Evolutionary conservation across 2,329 filamentous ascomycete genomes (phyloP).

Genomic region (Alternaria novae-zelandiae): DNA sequence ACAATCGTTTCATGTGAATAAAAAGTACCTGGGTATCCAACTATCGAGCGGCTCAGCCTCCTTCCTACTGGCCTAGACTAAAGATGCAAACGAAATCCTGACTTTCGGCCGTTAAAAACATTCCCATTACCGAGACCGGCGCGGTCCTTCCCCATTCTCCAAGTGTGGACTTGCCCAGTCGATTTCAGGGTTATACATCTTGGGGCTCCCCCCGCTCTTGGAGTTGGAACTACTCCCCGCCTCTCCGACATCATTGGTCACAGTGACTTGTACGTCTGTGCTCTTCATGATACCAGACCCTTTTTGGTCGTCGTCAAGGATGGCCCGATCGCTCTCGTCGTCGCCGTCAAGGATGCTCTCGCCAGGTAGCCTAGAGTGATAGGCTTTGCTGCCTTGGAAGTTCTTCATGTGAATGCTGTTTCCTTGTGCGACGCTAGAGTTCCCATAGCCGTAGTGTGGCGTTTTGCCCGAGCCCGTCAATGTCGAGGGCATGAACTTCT

Average conservation of each 20-base stretch:
- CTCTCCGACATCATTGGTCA: slow-evolving; percentile 13
- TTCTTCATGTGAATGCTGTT: slow-evolving; percentile 20
- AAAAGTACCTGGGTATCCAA: slow-evolving; percentile 1
- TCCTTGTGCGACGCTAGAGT: neutral
- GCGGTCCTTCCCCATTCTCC: neutral
- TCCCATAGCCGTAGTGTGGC: slow-evolving; percentile 19
- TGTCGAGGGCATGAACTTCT: slow-evolving; percentile 22
- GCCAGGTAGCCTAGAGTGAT: slow-evolving; percentile 24
- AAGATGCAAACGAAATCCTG: neutral
- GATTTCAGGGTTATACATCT: slow-evolving; percentile 8
- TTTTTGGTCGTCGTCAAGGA: slow-evolving; percentile 29
- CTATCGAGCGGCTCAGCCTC: neutral
- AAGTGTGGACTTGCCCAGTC: slow-evolving; percentile 16
- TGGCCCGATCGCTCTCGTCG: slow-evolving; percentile 35
- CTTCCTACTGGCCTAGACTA: neutral
- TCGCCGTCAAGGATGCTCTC: slow-evolving; percentile 33
- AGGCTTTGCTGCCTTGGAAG: slow-evolving; percentile 26
- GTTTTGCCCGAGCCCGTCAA: slow-evolving; percentile 12
- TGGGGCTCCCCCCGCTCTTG: neutral
- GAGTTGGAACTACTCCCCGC: neutral
- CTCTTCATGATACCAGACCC: slow-evolving; percentile 31
- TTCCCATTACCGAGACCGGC: neutral
- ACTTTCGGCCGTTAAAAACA: neutral
- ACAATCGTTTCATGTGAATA: neutral
- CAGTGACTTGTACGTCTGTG: slow-evolving; percentile 29